Percentiles rank a stretch among this genome's conserved stretches.
Evolutionary conservation across 2,329 filamentous ascomycete genomes (phyloP).

Genomic region (Fusarium transvaalense): DNA sequence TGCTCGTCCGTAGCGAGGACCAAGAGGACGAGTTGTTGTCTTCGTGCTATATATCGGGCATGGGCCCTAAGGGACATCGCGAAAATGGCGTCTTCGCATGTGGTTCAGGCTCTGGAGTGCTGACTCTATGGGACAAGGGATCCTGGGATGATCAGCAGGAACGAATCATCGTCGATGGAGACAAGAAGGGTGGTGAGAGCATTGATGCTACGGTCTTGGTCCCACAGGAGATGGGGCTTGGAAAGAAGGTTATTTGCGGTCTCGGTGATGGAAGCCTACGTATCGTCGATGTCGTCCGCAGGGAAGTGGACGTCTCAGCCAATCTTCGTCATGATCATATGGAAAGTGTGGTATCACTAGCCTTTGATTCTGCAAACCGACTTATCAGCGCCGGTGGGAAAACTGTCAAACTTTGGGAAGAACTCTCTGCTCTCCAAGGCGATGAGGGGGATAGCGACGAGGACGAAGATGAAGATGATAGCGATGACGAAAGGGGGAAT

Average conservation of each 20-base stretch:
- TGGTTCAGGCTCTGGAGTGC: conserved; percentile 79
- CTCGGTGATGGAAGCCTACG: conserved; percentile 83
- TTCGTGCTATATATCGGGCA: conserved; percentile 80
- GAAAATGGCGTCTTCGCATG: conserved; percentile 83
- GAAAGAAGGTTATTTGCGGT: conserved; percentile 83
- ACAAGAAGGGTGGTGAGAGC: conserved; percentile 73
- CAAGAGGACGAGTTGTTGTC: conserved; percentile 95
- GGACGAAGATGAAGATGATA: conserved; percentile 60
- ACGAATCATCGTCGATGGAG: conserved; percentile 79
- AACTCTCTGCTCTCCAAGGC: conserved; percentile 69
- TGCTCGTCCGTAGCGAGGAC: conserved; percentile 90
- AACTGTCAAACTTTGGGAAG: conserved; percentile 93
- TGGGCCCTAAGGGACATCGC: conserved; percentile 74
- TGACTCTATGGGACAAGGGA: conserved; percentile 94
- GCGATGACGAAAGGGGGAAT: conserved; percentile 56
- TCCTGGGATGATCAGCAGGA: conserved; percentile 97
- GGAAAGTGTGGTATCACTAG: conserved; percentile 84
- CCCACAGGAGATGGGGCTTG: conserved; percentile 76
- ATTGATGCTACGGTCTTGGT: conserved; percentile 82
- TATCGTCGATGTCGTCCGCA: conserved; percentile 80
- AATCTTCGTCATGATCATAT: conserved; percentile 82
- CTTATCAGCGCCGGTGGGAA: conserved; percentile 91
- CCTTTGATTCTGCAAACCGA: conserved; percentile 85
- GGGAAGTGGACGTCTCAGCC: conserved; percentile 76
- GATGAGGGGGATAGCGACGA: conserved; percentile 58